A percentile compares a stretch with the other conserved stretches of the same genome.
Evolutionary conservation across 2,329 filamentous ascomycete species (phyloP).

Genomic region (Microdochium trichocladiopsis): DNA sequence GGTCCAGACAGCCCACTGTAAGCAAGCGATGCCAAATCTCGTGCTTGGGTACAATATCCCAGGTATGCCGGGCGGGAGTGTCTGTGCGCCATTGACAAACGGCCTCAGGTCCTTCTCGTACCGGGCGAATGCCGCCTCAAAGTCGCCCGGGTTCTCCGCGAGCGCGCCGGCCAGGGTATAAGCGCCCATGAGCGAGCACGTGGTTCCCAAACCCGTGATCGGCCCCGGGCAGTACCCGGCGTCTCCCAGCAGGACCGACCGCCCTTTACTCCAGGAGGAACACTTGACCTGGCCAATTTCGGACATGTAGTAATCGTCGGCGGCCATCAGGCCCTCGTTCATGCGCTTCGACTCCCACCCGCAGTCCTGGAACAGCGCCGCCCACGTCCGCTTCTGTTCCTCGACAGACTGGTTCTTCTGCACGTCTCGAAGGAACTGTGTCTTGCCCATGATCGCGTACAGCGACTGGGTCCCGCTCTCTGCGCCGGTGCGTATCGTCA

Average conservation of each 20-base stretch:
- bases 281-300: slow-evolving; percentile 37
- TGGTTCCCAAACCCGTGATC: slow-evolving; percentile 44
- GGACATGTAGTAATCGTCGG: slow-evolving; percentile 38
- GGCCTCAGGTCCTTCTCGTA: slow-evolving; percentile 39
- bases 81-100: slow-evolving; percentile 33
- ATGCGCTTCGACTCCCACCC: slow-evolving; percentile 11
- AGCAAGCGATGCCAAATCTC: slow-evolving; percentile 10
- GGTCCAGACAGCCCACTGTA: slow-evolving; percentile 14
- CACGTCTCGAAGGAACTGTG: slow-evolving; percentile 1
- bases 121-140: slow-evolving; percentile 24
- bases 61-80: slow-evolving; percentile 12
- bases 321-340: slow-evolving; percentile 7
- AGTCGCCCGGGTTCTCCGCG: slow-evolving; percentile 15
- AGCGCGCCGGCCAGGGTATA: slow-evolving; percentile 53
- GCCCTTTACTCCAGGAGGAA: slow-evolving; percentile 32
- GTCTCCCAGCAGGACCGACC: slow-evolving; percentile 46
- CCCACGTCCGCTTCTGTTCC: slow-evolving; percentile 13
- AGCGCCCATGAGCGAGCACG: slow-evolving; percentile 37
- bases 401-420: slow-evolving; percentile 7
- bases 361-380: slow-evolving; percentile 22
- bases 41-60: slow-evolving; percentile 10
- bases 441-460: slow-evolving; percentile 15
- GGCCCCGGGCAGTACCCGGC: slow-evolving; percentile 42
- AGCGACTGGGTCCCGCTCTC: slow-evolving; percentile 24
- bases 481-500: slow-evolving; percentile 29